These are phyloP conservation scores for Solanum appendiculatum DNA, from an alignment of 257 asterid species.

Conservation along the genomic window DNA sequence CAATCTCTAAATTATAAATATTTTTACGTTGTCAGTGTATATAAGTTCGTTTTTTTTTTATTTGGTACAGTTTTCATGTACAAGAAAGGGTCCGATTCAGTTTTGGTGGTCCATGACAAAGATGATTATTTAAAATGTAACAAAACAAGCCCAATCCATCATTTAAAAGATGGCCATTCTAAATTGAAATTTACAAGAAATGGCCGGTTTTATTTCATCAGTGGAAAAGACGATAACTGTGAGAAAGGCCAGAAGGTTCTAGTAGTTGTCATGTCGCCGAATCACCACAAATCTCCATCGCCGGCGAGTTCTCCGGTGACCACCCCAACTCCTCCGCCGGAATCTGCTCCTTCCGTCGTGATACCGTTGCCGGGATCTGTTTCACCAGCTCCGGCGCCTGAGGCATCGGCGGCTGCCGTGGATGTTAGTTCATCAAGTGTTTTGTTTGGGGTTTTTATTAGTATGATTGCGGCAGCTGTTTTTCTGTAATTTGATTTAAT, in stretches of 20 bases:
- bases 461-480: not conserved
- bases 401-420: not conserved
- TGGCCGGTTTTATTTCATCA: conserved; percentile 55
- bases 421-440: not conserved
- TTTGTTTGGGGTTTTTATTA: not conserved
- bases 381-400: not conserved
- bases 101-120: conserved; percentile 36
- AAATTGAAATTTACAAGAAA: conserved; percentile 32
- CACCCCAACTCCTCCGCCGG: not conserved
- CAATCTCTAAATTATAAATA: not conserved
- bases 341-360: not conserved
- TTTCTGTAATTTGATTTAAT: not conserved
- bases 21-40: not conserved
- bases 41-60: not conserved
- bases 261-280: conserved; percentile 38
- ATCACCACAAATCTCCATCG: conserved; percentile 10
- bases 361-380: not conserved
- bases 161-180: conserved; percentile 36
- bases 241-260: conserved; percentile 48
- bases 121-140: conserved; percentile 35
- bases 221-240: conserved; percentile 36
- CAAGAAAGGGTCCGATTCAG: conserved; percentile 39
- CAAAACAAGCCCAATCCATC: conserved; percentile 24
- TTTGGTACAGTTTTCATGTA: conserved; percentile 39
- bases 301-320: not conserved